Conservation (phyloP, 208 protist species). For the Sergeia podlipaevii region DNA sequence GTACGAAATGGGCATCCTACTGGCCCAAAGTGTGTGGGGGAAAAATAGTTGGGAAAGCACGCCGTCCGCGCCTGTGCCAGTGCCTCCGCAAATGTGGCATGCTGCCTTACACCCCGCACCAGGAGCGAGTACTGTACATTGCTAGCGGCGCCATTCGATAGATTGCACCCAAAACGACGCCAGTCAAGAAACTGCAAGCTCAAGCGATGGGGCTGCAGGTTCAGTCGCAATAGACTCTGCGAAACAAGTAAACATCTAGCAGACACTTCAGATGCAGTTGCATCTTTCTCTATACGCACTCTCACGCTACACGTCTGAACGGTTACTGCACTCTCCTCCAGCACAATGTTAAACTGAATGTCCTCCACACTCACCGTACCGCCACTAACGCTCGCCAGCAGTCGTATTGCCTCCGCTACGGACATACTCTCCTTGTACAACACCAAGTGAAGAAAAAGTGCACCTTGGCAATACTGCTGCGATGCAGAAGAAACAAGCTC, state of each 20-base stretch:
- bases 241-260: constrained; percentile 15
- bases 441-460: constrained; percentile 55
- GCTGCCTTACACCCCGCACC: constrained; percentile 45
- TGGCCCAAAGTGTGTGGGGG: constrained; percentile 57
- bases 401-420: constrained; percentile 21
- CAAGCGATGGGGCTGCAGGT: constrained; percentile 11
- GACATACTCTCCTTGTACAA: constrained; percentile 50
- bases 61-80: constrained; percentile 17
- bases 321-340: constrained; percentile 26
- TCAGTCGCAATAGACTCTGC: constrained; percentile 15
- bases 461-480: too few relatives aligned
- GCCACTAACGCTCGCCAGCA: constrained; percentile 27
- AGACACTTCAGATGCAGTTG: not conserved
- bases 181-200: constrained; percentile 40
- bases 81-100: constrained; percentile 25
- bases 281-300: constrained; percentile 9
- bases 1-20: constrained; percentile 41
- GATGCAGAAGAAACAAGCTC: too few relatives aligned
- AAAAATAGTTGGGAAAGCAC: constrained; percentile 71
- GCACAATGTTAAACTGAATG: constrained; percentile 2
- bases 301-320: constrained; percentile 51
- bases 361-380: constrained; percentile 11
- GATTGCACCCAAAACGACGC: constrained; percentile 16
- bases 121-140: constrained; percentile 70
- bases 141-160: constrained; percentile 4